phyloP scores from a whole-genome alignment of 2,329 filamentous ascomycete genomes.

The Ophiostoma sp. region DNA sequence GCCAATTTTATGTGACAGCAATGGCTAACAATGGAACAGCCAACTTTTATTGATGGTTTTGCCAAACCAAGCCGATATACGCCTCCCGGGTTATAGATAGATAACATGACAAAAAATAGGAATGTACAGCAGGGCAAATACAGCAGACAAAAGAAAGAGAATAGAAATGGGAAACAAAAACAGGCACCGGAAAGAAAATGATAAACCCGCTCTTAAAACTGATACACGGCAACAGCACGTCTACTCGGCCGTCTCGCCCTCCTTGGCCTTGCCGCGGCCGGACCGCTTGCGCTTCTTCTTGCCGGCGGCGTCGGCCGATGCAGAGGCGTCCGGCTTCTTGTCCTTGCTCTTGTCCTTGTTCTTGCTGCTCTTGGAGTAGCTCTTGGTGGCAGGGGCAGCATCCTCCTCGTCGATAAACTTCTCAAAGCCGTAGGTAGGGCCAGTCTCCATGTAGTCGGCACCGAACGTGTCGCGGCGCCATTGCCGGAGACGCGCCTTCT shows the following conservation, averaged over 20 bases:
- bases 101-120: background rate
- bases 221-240: background rate
- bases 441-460: conserved; percentile 50
- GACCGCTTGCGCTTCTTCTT: conserved; percentile 47
- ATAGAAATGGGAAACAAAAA: background rate
- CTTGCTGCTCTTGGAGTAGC: conserved; percentile 31
- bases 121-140: background rate
- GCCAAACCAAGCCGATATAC: conserved; percentile 18
- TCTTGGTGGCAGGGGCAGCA: conserved; percentile 31
- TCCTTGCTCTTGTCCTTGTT: conserved; percentile 27
- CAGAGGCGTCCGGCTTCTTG: conserved; percentile 27
- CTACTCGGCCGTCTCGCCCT: conserved; percentile 9
- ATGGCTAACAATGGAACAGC: background rate
- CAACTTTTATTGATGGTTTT: conserved; percentile 19
- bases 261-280: conserved; percentile 33
- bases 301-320: conserved; percentile 29
- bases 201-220: background rate
- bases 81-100: conserved; percentile 12
- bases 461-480: conserved; percentile 70
- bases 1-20: too few species aligned
- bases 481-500: conserved; percentile 84
- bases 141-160: background rate
- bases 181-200: background rate
- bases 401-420: conserved; percentile 26
- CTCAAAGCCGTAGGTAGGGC: conserved; percentile 56